A percentile compares a stretch with the other conserved stretches of the same genome.
Evolutionary conservation across 2,329 filamentous ascomycete species (phyloP).

Genomic region (Calonectria fujianensis): DNA sequence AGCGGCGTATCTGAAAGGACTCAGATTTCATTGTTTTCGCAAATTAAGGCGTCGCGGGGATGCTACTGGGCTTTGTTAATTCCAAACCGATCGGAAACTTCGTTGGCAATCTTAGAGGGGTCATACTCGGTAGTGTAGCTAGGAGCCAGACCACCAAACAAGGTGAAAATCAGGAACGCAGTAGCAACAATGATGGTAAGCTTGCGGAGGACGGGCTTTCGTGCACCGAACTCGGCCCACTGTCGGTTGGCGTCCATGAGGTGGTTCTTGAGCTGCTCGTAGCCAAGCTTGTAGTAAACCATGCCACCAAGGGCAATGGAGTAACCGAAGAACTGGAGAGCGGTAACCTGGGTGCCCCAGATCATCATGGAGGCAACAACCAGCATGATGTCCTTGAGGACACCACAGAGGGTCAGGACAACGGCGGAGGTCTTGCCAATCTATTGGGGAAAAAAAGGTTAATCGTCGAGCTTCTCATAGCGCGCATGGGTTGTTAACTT

Average conservation of each 20-base stretch:
- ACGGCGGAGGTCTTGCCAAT: slow-evolving; percentile 92
- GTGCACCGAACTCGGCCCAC: slow-evolving; percentile 90
- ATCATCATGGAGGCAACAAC: slow-evolving; percentile 87
- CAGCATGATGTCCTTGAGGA: slow-evolving; percentile 91
- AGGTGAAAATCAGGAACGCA: slow-evolving; percentile 79
- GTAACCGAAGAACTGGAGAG: slow-evolving; percentile 89
- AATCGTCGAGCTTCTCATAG: slow-evolving; percentile 39
- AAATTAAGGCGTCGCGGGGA: slow-evolving; percentile 42
- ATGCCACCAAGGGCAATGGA: slow-evolving; percentile 86
- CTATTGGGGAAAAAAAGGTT: slow-evolving; percentile 64
- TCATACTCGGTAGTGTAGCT: slow-evolving; percentile 74
- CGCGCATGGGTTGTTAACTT: slow-evolving; percentile 61
- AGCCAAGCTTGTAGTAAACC: slow-evolving; percentile 88
- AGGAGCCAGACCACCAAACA: slow-evolving; percentile 81
- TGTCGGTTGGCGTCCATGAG: slow-evolving; percentile 81
- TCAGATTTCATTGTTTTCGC: slow-evolving; percentile 43
- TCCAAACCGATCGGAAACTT: slow-evolving; percentile 70
- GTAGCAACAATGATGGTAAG: slow-evolving; percentile 80
- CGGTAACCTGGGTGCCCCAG: slow-evolving; percentile 84
- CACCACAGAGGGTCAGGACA: slow-evolving; percentile 89
- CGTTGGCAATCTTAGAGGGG: slow-evolving; percentile 68
- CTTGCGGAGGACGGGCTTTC: slow-evolving; percentile 86
- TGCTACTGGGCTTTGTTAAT: slow-evolving; percentile 56
- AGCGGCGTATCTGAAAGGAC: slow-evolving; percentile 36
- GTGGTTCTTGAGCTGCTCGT: slow-evolving; percentile 89